Percentiles rank a stretch among this genome's conserved stretches.
Evolutionary conservation across 176 grass and related monocot species (phyloP).

Genomic region (Triticum turgidum): DNA sequence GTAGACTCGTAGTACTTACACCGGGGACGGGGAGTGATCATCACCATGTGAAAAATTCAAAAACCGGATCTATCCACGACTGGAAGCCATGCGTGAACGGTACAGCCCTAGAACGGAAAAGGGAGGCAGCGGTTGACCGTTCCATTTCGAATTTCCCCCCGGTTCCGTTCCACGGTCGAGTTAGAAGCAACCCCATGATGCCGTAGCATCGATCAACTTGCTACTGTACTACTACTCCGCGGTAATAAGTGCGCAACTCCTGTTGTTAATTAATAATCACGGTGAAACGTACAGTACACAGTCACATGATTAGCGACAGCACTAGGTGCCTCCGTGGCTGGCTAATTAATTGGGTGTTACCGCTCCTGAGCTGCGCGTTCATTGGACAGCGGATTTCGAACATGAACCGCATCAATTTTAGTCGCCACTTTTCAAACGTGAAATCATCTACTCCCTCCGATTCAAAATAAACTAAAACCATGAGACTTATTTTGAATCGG

Average conservation of each 20-base stretch:
- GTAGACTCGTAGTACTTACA: not conserved
- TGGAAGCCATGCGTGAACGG: not conserved
- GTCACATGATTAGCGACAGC: too few relatives aligned
- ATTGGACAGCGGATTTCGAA: too few relatives aligned
- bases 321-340: too few relatives aligned
- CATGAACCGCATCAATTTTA: too few relatives aligned
- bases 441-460: too few relatives aligned
- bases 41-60: conserved; percentile 5
- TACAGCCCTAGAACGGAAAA: not conserved
- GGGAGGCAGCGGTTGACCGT: not conserved
- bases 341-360: too few relatives aligned
- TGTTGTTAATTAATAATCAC: not conserved
- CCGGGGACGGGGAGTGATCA: not conserved
- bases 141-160: not conserved
- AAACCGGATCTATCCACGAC: not conserved
- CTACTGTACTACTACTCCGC: too few relatives aligned
- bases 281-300: too few relatives aligned
- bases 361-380: too few relatives aligned
- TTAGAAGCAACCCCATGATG: not conserved
- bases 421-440: too few relatives aligned
- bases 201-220: not conserved
- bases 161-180: not conserved
- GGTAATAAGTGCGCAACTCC: not conserved
- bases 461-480: too few relatives aligned
- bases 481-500: too few relatives aligned